Base-by-base conservation (phyloP, 805 yeast genomes). In the Wickerhamiella spandovensis region DNA sequence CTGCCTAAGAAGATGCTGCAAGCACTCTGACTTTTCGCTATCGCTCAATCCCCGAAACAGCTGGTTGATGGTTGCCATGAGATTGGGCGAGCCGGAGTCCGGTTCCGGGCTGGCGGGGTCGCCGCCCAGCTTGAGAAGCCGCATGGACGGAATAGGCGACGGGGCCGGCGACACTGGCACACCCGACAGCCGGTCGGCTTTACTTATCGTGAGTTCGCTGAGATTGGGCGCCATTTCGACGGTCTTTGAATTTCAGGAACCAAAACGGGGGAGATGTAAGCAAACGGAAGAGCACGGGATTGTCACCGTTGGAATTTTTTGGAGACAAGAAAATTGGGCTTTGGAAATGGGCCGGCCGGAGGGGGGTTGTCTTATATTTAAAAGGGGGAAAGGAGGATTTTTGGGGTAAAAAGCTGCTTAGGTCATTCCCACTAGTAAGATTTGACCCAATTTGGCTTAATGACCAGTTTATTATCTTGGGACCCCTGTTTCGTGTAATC, bases 161-260 rank as follows among this genome's bases (percentile, higher is more conserved):
- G 64, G 63, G 9, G 63, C 63, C 18, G 64, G 64, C 17, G 64
- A 58, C 23, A 58, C 52, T 25, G 63, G 53, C 51, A 54, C 21
- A 21, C 51, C 53, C 39, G 39, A 35, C 5, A 35, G 39, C 39
- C 39, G 39, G 20, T 35, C 39, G 20, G 20, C 39, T 35, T 35
- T 35, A 20, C 20, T 35, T 7, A 35, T 15, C 15, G 39, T 35
- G 13, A 35, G 39, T 17, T 35, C 39, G 39, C 39, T 35, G 39
- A 35, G 39, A 35, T 35, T 15, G 18, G 39, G 39, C 20, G 17
- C 20, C 39, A 35, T 35, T 3, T 5, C 3, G 32, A 12, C 7
- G 32, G 12, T 15, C 32, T 28, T 4, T 8, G 12, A 28, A 28
- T 28, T 5, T 12, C 5, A 28, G 32, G 32, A 28, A 28, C 12